Evolutionary conservation across 768 basidiomycete species (phyloP).

Genomic region (Neoboletus brunneissimus): DNA sequence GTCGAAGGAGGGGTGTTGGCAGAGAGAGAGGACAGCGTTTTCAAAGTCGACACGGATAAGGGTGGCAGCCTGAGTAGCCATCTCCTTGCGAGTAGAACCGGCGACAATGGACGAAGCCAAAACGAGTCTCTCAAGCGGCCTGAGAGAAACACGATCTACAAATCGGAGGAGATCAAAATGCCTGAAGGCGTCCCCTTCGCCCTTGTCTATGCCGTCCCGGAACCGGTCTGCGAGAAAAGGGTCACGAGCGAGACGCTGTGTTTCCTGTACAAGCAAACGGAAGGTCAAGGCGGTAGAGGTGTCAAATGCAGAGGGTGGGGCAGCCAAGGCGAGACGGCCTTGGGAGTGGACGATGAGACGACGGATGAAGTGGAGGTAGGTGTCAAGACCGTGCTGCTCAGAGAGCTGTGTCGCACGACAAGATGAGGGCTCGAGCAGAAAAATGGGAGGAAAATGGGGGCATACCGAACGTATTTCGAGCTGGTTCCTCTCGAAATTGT

Average conservation of each 20-base stretch:
- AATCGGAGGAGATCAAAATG: conserved; percentile 83
- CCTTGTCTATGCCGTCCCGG: conserved; percentile 85
- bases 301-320: conserved; percentile 65
- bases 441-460: conserved; percentile 22
- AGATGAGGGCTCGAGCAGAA: conserved; percentile 9
- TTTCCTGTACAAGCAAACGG: conserved; percentile 83
- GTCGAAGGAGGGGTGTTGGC: conserved; percentile 80
- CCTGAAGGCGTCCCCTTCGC: conserved; percentile 79
- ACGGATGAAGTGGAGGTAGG: conserved; percentile 96
- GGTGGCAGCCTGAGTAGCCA: conserved; percentile 54
- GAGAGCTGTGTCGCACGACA: conserved; percentile 62
- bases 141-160: conserved; percentile 75
- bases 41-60: conserved; percentile 79
- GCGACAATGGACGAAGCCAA: conserved; percentile 73
- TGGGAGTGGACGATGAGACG: conserved; percentile 90
- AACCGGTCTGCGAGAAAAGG: conserved; percentile 89
- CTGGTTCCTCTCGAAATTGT: conserved; percentile 93
- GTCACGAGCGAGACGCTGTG: conserved; percentile 84
- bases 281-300: conserved; percentile 78
- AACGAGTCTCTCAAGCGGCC: conserved; percentile 76
- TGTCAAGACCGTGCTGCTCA: conserved; percentile 95
- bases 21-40: conserved; percentile 69
- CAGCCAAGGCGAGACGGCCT: conserved; percentile 57
- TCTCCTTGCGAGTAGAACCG: conserved; percentile 56
- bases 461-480: conserved; percentile 92